Conservation (phyloP, 1,284 basidiomycete genomes). For the Meripilus lineatus region DNA sequence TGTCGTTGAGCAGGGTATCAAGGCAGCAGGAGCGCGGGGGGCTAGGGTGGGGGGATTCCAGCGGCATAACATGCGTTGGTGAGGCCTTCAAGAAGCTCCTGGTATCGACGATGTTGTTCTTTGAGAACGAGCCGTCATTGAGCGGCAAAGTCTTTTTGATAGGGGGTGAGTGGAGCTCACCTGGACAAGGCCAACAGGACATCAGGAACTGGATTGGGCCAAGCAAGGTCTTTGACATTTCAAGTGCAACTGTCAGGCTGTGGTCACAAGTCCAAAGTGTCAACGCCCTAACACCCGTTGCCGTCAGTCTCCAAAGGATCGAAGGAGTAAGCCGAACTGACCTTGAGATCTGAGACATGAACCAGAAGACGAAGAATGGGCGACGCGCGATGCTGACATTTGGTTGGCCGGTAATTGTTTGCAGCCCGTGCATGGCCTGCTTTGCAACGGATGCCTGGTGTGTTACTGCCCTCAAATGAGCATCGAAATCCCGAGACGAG, state of each 20-base stretch:
- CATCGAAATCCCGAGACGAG: slow-evolving; percentile 7
- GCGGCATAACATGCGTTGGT: slow-evolving; percentile 44
- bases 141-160: not conserved
- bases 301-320: not conserved
- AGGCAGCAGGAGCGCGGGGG: too few relatives aligned
- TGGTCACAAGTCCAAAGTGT: slow-evolving; percentile 60
- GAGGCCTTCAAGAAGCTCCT: slow-evolving; percentile 42
- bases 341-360: slow-evolving; percentile 70
- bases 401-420: slow-evolving; percentile 57
- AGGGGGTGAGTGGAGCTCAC: slow-evolving; percentile 31
- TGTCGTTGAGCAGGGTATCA: too few relatives aligned
- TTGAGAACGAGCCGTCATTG: not conserved
- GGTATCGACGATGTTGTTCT: slow-evolving; percentile 53
- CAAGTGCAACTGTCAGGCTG: slow-evolving; percentile 55
- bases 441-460: slow-evolving; percentile 61
- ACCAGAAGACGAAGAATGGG: slow-evolving; percentile 74
- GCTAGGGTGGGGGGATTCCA: slow-evolving; percentile 32
- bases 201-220: slow-evolving; percentile 62
- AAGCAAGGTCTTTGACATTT: slow-evolving; percentile 58
- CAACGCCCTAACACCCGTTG: slow-evolving; percentile 44
- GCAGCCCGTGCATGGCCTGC: slow-evolving; percentile 54
- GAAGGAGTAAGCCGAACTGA: slow-evolving; percentile 23
- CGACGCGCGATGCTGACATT: slow-evolving; percentile 48
- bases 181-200: slow-evolving; percentile 62
- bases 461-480: slow-evolving; percentile 38